These are phyloP conservation scores for Lolium perenne DNA, from an alignment of 176 grass and related monocot genomes.

Conservation along the genomic window DNA sequence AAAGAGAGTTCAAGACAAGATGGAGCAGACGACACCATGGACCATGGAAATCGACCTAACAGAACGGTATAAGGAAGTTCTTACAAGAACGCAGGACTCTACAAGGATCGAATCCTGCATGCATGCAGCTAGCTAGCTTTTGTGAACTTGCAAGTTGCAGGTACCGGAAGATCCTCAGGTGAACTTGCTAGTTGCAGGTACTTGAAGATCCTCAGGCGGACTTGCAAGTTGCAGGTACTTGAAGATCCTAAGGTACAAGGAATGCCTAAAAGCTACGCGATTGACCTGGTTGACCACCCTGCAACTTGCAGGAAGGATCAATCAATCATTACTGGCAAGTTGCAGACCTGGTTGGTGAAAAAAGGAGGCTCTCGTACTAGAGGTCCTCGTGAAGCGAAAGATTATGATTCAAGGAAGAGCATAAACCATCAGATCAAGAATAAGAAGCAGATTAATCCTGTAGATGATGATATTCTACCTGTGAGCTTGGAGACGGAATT, in stretches of 20 bases:
- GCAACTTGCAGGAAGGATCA: conserved; percentile 26
- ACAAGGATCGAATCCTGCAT: conserved; percentile 21
- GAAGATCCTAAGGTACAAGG: conserved; percentile 25
- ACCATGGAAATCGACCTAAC: not conserved
- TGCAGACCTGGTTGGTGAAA: conserved; percentile 10
- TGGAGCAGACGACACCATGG: not conserved
- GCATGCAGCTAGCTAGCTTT: not conserved
- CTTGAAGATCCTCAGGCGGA: not conserved
- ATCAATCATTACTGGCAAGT: conserved; percentile 21
- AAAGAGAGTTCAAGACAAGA: not conserved
- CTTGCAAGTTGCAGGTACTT: not conserved
- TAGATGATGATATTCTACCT: conserved; percentile 40
- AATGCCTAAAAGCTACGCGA: conserved; percentile 3
- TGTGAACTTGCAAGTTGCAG: conserved; percentile 9
- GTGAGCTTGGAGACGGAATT: conserved; percentile 86
- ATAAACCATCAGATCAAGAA: conserved; percentile 3
- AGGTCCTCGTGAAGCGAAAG: not conserved
- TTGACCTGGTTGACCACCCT: not conserved
- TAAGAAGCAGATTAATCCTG: not conserved
- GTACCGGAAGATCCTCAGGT: not conserved
- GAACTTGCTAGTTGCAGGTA: conserved; percentile 3
- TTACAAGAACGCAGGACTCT: not conserved
- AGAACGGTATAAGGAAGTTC: not conserved
- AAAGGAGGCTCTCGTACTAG: not conserved
- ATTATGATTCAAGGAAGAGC: not conserved